Evolutionary conservation across 2,329 filamentous ascomycete species (phyloP).

Genomic region (Lasiodiplodia hormozganensis): DNA sequence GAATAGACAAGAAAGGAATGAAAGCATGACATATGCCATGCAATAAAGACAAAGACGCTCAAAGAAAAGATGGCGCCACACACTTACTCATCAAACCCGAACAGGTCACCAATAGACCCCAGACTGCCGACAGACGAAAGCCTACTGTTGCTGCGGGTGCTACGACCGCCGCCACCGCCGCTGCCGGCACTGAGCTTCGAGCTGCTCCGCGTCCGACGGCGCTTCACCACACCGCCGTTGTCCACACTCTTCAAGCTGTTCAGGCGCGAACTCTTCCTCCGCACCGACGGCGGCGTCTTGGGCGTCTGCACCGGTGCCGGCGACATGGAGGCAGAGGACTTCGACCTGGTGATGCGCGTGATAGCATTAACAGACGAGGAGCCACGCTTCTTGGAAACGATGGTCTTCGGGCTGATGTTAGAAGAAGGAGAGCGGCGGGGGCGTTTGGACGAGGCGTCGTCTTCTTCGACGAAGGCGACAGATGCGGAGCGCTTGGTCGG

Average conservation of each 20-base stretch:
- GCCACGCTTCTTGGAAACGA: no score
- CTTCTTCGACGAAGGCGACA: not conserved
- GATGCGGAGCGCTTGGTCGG: not conserved
- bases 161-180: slow-evolving; percentile 46
- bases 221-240: no score
- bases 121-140: no score
- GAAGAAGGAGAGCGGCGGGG: not conserved
- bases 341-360: no score
- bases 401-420: slow-evolving; percentile 4
- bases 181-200: no score
- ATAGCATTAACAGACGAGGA: not conserved
- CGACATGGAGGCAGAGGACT: not conserved
- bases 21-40: not conserved
- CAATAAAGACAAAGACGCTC: not conserved
- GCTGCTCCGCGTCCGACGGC: no score
- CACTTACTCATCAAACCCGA: no score
- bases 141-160: not conserved
- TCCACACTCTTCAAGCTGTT: not conserved
- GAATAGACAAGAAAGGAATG: not conserved
- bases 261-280: not conserved
- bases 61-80: no score
- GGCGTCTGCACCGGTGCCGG: not conserved
- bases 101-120: no score
- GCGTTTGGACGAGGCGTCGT: no score
- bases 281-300: not conserved